Conservation (phyloP, 2,329 filamentous ascomycete species). For the Aschersonia sp. region DNA sequence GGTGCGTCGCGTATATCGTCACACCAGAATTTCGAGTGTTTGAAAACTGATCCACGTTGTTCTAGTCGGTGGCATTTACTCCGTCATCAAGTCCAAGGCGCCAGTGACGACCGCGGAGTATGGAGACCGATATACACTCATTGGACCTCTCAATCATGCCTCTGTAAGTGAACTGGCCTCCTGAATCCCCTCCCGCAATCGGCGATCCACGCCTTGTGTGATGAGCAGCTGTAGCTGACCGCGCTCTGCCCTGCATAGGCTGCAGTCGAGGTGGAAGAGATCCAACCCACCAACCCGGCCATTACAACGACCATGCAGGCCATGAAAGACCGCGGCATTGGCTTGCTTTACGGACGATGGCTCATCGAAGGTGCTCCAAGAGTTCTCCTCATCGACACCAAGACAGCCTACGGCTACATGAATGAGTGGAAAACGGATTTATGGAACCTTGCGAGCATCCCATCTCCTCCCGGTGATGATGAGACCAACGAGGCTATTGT, state of each 20-base stretch:
- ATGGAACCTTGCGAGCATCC: conserved; percentile 86
- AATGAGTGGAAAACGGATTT: conserved; percentile 96
- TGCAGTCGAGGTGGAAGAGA: conserved; percentile 91
- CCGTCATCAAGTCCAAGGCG: conserved; percentile 96
- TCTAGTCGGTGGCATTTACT: conserved; percentile 93
- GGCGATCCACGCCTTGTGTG: no score
- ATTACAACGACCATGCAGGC: conserved; percentile 72
- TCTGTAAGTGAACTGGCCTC: conserved; percentile 45
- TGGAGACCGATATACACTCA: conserved; percentile 91
- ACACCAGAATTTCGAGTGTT: no score
- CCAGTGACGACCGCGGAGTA: conserved; percentile 96
- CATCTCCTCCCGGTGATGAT: conserved; percentile 78
- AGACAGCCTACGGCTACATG: conserved; percentile 79
- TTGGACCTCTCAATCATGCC: conserved; percentile 82
- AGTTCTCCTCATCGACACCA: conserved; percentile 88
- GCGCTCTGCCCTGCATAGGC: conserved; percentile 37
- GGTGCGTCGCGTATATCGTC: conserved; percentile 35
- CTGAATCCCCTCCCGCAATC: neutral
- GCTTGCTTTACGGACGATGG: conserved; percentile 89
- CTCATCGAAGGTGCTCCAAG: conserved; percentile 91
- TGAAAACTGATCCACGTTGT: no score
- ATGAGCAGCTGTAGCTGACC: neutral
- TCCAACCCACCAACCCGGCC: conserved; percentile 70
- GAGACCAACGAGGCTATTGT: conserved; percentile 97
- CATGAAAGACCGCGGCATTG: conserved; percentile 85